Evolutionary conservation across 495 filamentous ascomycete species (phyloP), one percentile per base, ranked within the genome.

Genomic region (Talaromyces thailandensis): DNA sequence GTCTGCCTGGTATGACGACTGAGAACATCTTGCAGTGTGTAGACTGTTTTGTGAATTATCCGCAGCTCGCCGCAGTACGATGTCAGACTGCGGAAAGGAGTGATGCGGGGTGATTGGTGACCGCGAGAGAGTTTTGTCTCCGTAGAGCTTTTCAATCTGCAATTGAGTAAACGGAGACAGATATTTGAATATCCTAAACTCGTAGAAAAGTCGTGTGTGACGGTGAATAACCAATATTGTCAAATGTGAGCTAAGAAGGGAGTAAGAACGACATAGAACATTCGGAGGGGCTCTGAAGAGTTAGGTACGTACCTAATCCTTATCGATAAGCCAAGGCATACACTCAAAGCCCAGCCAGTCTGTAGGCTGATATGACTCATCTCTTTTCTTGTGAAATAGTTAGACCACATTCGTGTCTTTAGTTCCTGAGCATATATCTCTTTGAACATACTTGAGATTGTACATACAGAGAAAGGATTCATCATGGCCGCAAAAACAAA

Each of bases 1-100:
- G 80, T 31, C 81, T 71, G 59, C 79, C 79, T 37, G 82, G 78
- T 51, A 83, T 71, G 48, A 85, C 79, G 72, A 86, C 77, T 68
- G 80, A 83, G 66, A 85, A 84, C 80, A 80, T 85, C 12, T 26
- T 55, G 51, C 25, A 26, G 48, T 52, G 9, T 40, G 11, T 8
- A 37, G 37, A 43, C 16, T 43, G 12, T n/a, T 6, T 32, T 40
- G 3, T 40, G 35, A 4, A 40, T 9, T 11, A 16, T 40, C 8
- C 35, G 35, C 35, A 40, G 35, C 43, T 1, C 16, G n/a, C n/a
- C 43, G 43, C 43, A 48, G 18, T 48, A 6, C n/a, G 18, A 9
- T 21, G n/a, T 48, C 43, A 14, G 21, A 21, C 43, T 48, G 43
- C n/a, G 31, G 29, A 35, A 28, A 35, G 31, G 31, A 35, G 40